These are phyloP conservation scores for Populus alba DNA, from an alignment of 345 rosid species.

Conservation along the genomic window DNA sequence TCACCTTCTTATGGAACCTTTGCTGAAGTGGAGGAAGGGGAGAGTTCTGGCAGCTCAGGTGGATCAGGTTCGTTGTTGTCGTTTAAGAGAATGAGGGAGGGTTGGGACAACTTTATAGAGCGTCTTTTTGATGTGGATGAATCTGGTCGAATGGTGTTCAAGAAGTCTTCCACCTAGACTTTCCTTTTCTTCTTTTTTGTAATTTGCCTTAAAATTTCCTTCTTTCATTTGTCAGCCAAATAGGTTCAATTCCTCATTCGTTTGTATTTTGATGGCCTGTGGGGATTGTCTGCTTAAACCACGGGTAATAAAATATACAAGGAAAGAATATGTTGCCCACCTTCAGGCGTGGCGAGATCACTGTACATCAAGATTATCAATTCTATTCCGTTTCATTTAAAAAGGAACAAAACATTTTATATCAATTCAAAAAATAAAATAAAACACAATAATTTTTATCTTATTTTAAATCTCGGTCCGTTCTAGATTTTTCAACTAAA, in stretches of 20 bases:
- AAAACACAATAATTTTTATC: no score
- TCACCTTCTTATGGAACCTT: constrained; percentile 78
- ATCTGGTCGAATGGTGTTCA: constrained; percentile 49
- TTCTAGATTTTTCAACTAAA: no score
- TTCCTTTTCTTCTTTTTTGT: not conserved
- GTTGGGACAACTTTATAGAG: constrained; percentile 57
- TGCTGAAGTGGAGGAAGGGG: constrained; percentile 51
- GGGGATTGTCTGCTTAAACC: not conserved
- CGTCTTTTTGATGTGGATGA: constrained; percentile 50
- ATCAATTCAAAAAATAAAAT: no score
- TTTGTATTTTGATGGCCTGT: not conserved
- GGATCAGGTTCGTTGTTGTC: constrained; percentile 30
- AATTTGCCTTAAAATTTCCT: constrained; percentile 18
- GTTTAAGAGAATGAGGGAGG: constrained; percentile 40
- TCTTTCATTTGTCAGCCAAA: constrained; percentile 7
- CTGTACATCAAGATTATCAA: not conserved
- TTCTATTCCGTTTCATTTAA: fast-evolving
- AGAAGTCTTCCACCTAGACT: constrained; percentile 24
- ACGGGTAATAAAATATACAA: no score
- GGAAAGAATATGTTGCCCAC: not conserved
- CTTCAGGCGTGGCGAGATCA: not conserved
- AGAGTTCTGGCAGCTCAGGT: constrained; percentile 48
- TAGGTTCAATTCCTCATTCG: not conserved
- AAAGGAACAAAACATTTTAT: no score
- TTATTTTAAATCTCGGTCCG: no score